These are phyloP conservation scores for Sabuloglossum arenarium DNA, from an alignment of 495 filamentous ascomycete species.

Conservation along the genomic window DNA sequence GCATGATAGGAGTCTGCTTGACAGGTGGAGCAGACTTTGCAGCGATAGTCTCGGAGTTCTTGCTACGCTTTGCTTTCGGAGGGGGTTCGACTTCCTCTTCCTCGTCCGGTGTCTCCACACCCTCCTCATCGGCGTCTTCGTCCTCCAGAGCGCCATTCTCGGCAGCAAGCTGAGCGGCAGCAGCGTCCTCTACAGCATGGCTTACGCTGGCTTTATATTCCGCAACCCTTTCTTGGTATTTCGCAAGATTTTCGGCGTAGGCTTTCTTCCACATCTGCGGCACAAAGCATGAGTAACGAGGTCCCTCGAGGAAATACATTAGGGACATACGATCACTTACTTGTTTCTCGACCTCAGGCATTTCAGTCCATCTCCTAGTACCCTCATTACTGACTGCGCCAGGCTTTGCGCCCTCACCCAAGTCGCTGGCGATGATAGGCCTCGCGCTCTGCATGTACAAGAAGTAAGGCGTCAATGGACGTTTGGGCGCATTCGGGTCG, in stretches of 20 bases:
- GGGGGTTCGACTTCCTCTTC: slow-evolving; percentile 17
- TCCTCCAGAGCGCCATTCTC: slow-evolving; percentile 32
- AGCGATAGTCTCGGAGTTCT: neutral
- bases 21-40: neutral
- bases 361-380: slow-evolving; percentile 57
- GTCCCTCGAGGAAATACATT: slow-evolving; percentile 5
- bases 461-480: slow-evolving; percentile 85
- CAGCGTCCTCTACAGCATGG: slow-evolving; percentile 24
- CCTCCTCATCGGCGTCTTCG: slow-evolving; percentile 24
- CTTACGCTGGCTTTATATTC: slow-evolving; percentile 41
- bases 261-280: slow-evolving; percentile 47
- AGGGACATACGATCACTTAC: slow-evolving; percentile 24
- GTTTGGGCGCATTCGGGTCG: slow-evolving; percentile 89
- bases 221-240: slow-evolving; percentile 49
- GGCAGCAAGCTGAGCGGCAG: slow-evolving; percentile 40
- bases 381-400: slow-evolving; percentile 69
- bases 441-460: slow-evolving; percentile 76
- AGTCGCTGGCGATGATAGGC: slow-evolving; percentile 48
- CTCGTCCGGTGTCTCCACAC: slow-evolving; percentile 19
- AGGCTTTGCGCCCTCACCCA: slow-evolving; percentile 46
- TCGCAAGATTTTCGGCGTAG: slow-evolving; percentile 54
- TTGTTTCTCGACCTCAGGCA: slow-evolving; percentile 51
- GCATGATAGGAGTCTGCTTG: slow-evolving; percentile 2
- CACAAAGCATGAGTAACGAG: neutral
- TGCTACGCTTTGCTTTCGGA: slow-evolving; percentile 1